Conservation (phyloP, 2,329 filamentous ascomycete genomes). For the Beauveria rudraprayagi region DNA sequence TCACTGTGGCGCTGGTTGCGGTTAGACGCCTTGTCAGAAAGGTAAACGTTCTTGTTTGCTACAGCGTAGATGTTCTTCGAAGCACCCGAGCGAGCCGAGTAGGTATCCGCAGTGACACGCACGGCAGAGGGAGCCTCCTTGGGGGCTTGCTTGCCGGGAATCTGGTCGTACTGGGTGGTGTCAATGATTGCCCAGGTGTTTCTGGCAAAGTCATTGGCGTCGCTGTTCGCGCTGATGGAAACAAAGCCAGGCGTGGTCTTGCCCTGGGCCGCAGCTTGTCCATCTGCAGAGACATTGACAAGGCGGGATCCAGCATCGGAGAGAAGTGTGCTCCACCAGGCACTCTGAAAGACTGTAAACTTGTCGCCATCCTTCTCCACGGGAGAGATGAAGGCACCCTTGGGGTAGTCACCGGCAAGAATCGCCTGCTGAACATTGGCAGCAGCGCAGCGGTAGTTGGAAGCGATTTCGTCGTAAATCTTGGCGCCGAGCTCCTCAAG, state of each 20-base stretch:
- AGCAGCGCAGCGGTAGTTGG: constrained; percentile 8
- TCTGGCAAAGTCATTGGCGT: neutral
- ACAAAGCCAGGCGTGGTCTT: neutral
- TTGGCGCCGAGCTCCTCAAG: constrained; percentile 3
- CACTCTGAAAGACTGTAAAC: constrained; percentile 10
- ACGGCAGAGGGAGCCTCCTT: neutral
- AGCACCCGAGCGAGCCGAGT: neutral
- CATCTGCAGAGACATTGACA: neutral
- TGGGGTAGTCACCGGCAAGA: neutral
- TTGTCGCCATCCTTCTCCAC: constrained; percentile 4
- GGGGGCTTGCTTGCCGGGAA: constrained; percentile 4
- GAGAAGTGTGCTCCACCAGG: constrained; percentile 2
- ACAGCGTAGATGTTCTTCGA: neutral
- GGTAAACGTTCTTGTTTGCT: constrained; percentile 9
- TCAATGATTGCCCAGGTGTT: constrained; percentile 11
- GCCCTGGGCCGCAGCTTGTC: neutral
- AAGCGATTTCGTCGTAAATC: constrained; percentile 2
- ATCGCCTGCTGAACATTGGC: constrained; percentile 9
- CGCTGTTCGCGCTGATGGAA: neutral
- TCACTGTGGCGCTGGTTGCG: constrained; percentile 11
- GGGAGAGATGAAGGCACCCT: constrained; percentile 4
- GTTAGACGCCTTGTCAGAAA: constrained; percentile 9
- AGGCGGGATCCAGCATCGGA: constrained; percentile 7
- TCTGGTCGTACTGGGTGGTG: constrained; percentile 11
- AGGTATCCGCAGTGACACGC: neutral